A percentile compares a stretch with the other conserved stretches of the same genome.
phyloP scores from a whole-genome alignment of 805 yeast genomes.

The Kodamaea kaohsiungensis region DNA sequence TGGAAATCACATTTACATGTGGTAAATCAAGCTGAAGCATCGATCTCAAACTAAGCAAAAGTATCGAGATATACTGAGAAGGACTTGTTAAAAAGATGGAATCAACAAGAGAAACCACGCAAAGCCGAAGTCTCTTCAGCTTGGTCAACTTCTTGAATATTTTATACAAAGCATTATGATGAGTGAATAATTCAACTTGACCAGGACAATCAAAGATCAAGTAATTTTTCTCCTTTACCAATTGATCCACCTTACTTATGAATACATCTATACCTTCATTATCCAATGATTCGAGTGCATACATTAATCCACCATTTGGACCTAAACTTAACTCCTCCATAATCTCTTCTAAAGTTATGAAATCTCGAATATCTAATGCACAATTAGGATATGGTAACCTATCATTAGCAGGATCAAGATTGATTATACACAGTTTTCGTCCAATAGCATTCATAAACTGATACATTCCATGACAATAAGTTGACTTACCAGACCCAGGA shows the following conservation, averaged over 20 bases:
- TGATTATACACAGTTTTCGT: slow-evolving; percentile 77
- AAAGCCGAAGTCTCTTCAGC: slow-evolving; percentile 63
- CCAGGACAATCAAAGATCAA: slow-evolving; percentile 91
- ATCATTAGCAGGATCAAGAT: slow-evolving; percentile 93
- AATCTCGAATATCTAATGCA: slow-evolving; percentile 77
- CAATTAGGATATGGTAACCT: slow-evolving; percentile 61
- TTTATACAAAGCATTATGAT: slow-evolving; percentile 68
- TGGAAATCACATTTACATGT: slow-evolving; percentile 88
- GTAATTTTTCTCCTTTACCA: slow-evolving; percentile 58
- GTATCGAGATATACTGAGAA: slow-evolving; percentile 81
- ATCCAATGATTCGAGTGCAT: slow-evolving; percentile 67
- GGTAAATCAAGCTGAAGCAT: slow-evolving; percentile 94
- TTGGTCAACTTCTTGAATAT: slow-evolving; percentile 64
- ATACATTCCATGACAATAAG: slow-evolving; percentile 88
- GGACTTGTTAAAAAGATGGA: slow-evolving; percentile 81
- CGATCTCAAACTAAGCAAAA: slow-evolving; percentile 78
- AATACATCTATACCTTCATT: slow-evolving; percentile 48
- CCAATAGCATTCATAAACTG: slow-evolving; percentile 96
- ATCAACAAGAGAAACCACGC: slow-evolving; percentile 87
- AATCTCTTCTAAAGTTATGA: slow-evolving; percentile 70
- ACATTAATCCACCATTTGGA: slow-evolving; percentile 90
- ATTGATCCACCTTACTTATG: slow-evolving; percentile 52
- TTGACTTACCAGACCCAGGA: slow-evolving; percentile 96
- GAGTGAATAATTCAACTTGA: slow-evolving; percentile 93
- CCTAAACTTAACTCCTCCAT: slow-evolving; percentile 75